These are phyloP conservation scores for Rhizopus delemar DNA, from an alignment of 371 early-diverging fungal species.

Conservation along the genomic window DNA sequence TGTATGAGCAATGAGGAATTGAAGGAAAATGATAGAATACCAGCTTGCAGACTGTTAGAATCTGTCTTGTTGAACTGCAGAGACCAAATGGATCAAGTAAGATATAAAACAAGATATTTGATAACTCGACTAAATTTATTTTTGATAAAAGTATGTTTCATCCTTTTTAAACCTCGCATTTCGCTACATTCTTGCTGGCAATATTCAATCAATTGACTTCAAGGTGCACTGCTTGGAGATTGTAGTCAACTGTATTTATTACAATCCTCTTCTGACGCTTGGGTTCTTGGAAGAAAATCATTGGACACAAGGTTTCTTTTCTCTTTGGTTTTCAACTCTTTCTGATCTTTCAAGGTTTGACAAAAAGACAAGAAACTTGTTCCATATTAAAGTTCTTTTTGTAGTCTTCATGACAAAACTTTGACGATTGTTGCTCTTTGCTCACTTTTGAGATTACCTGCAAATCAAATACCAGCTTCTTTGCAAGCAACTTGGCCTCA, in stretches of 20 bases:
- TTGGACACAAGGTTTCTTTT: constrained; percentile 80
- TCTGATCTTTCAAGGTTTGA: constrained; percentile 55
- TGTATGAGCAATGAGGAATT: constrained; percentile 71
- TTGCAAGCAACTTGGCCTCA: constrained; percentile 74
- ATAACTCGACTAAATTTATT: background rate
- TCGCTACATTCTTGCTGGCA: constrained; percentile 61
- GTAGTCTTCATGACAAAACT: constrained; percentile 91
- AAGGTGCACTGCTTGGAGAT: constrained; percentile 64
- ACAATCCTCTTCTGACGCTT: constrained; percentile 79
- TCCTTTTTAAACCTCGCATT: constrained; percentile 71
- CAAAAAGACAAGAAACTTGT: background rate
- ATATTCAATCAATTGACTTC: constrained; percentile 59
- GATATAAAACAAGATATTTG: background rate
- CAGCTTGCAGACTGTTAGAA: constrained; percentile 79
- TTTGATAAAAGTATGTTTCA: constrained; percentile 37
- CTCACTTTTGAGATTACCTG: constrained; percentile 71
- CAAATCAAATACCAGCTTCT: constrained; percentile 67
- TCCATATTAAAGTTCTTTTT: background rate
- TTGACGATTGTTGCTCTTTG: constrained; percentile 81
- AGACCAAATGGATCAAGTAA: constrained; percentile 62
- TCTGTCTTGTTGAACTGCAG: constrained; percentile 77
- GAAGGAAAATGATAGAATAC: constrained; percentile 71
- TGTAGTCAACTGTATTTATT: constrained; percentile 80
- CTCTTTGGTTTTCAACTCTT: constrained; percentile 74
- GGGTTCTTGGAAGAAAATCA: constrained; percentile 73